These are phyloP conservation scores for Eimeria sp. DNA, from an alignment of 169 alveolate species.

Conservation along the genomic window DNA sequence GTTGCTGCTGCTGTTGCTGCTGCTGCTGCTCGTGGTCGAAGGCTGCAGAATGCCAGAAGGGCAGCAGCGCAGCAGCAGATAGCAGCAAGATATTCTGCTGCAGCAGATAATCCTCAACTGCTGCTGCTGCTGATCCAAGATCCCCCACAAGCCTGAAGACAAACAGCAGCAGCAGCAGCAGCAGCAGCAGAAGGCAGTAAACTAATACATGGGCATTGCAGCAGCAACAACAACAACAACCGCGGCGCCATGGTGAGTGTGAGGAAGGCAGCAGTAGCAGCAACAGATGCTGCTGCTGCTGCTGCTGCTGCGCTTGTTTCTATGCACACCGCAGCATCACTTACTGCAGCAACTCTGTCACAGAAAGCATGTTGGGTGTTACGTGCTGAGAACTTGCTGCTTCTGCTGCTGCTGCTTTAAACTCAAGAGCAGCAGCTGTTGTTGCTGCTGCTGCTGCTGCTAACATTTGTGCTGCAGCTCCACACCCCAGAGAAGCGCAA, in stretches of 20 bases:
- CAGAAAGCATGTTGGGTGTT: background rate
- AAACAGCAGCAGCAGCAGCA: conserved; percentile 19
- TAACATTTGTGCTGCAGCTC: background rate
- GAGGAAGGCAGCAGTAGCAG: background rate
- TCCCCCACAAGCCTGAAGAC: conserved; percentile 44
- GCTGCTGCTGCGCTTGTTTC: background rate
- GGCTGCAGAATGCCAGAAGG: conserved; percentile 56
- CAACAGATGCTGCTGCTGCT: background rate
- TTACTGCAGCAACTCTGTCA: conserved; percentile 37
- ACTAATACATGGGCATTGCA: conserved; percentile 9
- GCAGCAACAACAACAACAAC: conserved; percentile 38
- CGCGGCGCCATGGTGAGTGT: background rate
- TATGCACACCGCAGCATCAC: conserved; percentile 22
- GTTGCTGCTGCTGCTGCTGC: conserved; percentile 16
- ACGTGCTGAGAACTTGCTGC: background rate
- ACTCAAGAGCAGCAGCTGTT: background rate
- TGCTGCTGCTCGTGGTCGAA: background rate
- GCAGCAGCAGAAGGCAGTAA: background rate
- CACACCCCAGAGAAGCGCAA: background rate
- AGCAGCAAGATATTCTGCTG: conserved; percentile 43
- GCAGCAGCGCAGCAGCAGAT: conserved; percentile 68
- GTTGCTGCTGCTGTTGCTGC: conserved; percentile 31
- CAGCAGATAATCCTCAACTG: conserved; percentile 41
- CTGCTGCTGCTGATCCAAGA: conserved; percentile 47
- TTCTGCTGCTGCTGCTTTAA: conserved; percentile 23